phyloP scores from a whole-genome alignment of 1,284 basidiomycete species.

The Leccinum solheimii region DNA sequence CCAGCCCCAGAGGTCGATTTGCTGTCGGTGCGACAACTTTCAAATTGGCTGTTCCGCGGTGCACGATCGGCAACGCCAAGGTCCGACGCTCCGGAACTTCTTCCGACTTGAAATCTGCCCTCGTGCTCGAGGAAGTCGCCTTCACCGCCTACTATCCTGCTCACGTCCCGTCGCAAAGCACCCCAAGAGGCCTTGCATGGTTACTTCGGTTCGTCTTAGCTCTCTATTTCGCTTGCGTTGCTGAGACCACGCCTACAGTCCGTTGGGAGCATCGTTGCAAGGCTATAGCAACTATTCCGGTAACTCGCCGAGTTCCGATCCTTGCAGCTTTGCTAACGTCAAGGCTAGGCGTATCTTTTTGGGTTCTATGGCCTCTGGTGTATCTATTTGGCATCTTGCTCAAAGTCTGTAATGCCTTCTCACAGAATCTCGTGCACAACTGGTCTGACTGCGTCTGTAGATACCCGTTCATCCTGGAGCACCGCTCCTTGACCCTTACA shows the following conservation, averaged over 20 bases:
- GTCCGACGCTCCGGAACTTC: slow-evolving; percentile 24
- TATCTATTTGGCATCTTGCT: slow-evolving; percentile 50
- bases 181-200: slow-evolving; percentile 50
- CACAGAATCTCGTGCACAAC: background rate
- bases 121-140: slow-evolving; percentile 54
- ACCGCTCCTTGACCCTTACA: slow-evolving; percentile 47
- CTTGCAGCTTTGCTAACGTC: slow-evolving; percentile 1
- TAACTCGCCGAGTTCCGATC: slow-evolving; percentile 11
- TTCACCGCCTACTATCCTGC: slow-evolving; percentile 65
- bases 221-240: background rate
- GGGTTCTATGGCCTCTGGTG: slow-evolving; percentile 51
- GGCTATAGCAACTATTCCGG: slow-evolving; percentile 49
- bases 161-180: slow-evolving; percentile 29
- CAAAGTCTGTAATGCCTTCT: slow-evolving; percentile 33
- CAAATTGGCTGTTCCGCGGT: slow-evolving; percentile 42
- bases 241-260: slow-evolving; percentile 32
- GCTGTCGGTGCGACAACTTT: slow-evolving; percentile 59
- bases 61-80: slow-evolving; percentile 43
- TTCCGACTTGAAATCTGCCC: slow-evolving; percentile 37
- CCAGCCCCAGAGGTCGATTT: slow-evolving; percentile 44
- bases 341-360: slow-evolving; percentile 37
- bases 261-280: slow-evolving; percentile 42
- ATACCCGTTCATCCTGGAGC: slow-evolving; percentile 60
- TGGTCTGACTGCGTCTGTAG: slow-evolving; percentile 31
- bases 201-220: slow-evolving; percentile 44